Evolutionary conservation across 2,329 filamentous ascomycete genomes (phyloP).

Genomic region (Dryadomyces quercus-mongolicae): DNA sequence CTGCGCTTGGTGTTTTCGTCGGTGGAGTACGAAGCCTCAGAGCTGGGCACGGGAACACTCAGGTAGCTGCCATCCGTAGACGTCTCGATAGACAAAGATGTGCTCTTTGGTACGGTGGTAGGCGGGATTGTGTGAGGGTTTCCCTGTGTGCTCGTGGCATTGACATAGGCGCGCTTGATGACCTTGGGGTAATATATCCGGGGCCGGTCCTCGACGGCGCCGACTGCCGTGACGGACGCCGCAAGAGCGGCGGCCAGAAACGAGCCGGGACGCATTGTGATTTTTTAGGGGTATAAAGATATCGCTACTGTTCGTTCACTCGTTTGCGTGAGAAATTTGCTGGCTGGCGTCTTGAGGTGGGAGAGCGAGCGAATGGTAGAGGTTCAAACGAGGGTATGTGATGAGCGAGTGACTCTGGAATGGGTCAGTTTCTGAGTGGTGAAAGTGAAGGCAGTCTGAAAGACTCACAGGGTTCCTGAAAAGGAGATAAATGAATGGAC

Average conservation of each 20-base stretch:
- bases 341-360: not conserved
- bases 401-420: not conserved
- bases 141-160: constrained; percentile 26
- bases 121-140: constrained; percentile 14
- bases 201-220: constrained; percentile 28
- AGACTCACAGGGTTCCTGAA: constrained; percentile 14
- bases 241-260: constrained; percentile 36
- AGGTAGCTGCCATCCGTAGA: not conserved
- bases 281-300: not conserved
- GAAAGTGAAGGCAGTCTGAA: not conserved
- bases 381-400: constrained; percentile 5
- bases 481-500: constrained; percentile 42
- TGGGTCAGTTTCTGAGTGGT: not conserved
- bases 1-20: constrained; percentile 12
- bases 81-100: not conserved
- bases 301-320: not conserved
- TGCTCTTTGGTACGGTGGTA: constrained; percentile 2
- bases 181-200: constrained; percentile 46
- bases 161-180: constrained; percentile 37
- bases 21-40: not conserved
- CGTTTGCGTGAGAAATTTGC: not conserved
- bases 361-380: constrained; percentile 8
- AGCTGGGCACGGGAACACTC: not conserved
- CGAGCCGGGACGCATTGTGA: constrained; percentile 35
- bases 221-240: constrained; percentile 31